These are phyloP conservation scores for Hypholoma fasciculare DNA, from an alignment of 768 basidiomycete species.

Conservation along the genomic window DNA sequence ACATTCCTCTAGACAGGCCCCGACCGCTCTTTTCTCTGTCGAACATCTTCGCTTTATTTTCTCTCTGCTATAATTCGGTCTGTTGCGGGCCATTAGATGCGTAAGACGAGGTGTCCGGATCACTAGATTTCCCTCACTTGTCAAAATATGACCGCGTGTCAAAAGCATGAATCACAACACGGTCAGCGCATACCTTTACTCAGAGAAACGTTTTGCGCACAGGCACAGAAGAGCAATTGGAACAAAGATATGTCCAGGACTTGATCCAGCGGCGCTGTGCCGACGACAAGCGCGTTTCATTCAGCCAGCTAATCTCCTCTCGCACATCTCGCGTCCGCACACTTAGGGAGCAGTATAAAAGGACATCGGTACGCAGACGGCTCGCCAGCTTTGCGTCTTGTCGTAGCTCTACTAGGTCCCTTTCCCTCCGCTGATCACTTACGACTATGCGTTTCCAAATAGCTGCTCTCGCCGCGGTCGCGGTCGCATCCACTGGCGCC, in stretches of 20 bases:
- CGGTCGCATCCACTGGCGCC: constrained; percentile 25
- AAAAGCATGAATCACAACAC: constrained; percentile 1
- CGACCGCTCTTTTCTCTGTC: too few relatives aligned
- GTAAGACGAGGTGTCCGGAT: constrained; percentile 11
- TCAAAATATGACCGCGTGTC: constrained; percentile 14
- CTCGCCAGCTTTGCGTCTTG: background rate
- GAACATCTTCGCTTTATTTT: too few relatives aligned
- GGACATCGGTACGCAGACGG: background rate
- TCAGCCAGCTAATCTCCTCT: constrained; percentile 7
- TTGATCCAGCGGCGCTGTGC: constrained; percentile 7
- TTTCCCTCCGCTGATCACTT: background rate
- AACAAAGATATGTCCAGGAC: constrained; percentile 11
- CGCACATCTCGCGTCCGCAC: background rate
- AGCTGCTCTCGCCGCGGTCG: constrained; percentile 22
- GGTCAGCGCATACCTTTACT: background rate
- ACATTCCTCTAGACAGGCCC: too few relatives aligned
- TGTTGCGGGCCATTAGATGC: background rate
- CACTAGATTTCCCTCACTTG: constrained; percentile 9
- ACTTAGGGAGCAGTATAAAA: background rate
- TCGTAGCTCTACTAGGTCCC: background rate
- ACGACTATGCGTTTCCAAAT: constrained; percentile 30
- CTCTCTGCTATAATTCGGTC: background rate
- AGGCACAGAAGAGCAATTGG: constrained; percentile 11
- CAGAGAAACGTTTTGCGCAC: constrained; percentile 2
- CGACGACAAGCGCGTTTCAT: constrained; percentile 8